Evolutionary conservation across 2,329 filamentous ascomycete genomes (phyloP), one percentile per base, ranked within the genome.

Genomic region (Colletotrichum orchidophilum): DNA sequence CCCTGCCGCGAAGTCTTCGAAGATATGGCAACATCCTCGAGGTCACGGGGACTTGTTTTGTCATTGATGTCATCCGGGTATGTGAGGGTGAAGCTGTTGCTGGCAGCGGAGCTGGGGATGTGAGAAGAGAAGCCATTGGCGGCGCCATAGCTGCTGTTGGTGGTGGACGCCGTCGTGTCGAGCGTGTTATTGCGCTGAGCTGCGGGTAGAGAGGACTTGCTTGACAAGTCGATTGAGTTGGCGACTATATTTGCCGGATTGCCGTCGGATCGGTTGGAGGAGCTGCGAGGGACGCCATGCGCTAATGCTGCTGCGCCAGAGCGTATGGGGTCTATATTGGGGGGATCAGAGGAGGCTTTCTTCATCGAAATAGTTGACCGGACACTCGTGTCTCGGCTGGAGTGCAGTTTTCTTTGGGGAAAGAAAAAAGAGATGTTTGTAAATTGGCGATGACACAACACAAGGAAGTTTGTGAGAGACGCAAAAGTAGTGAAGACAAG

Each of bases 311-410:
- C 80, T 82, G 85, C 83, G 87, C 84, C 86, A 82, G 86, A 87
- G 84, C 84, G 84, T 83, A 85, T 84, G 84, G 83, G 84, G 85
- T 88, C 84, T 88, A 83, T 84, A 80, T 84, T 83, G 80, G 86
- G 83, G 78, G 83, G 80, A 75, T 87, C 83, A 82, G 86, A 81
- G 75, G 83, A 88, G 82, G 82, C 82, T 86, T 89, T 83, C 87
- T 88, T 90, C 88, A 91, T 91, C 88, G 88, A 90, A 84, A 77
- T 82, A 60, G 83, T 80, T 76, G 33, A 71, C 69, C 61, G 70
- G 70, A 72, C 70, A 72, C 66, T 64, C 49, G 69, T 74, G 70
- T 70, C 70, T 66, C 66, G 70, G 70, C 29, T 42, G 35, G 50
- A 59, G 63, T 12, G 63, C n/a, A n/a, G 26, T 13, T 59, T 27